Base-by-base conservation (phyloP, 352 stramenopile species). In the Globisporangium takayamanum region DNA sequence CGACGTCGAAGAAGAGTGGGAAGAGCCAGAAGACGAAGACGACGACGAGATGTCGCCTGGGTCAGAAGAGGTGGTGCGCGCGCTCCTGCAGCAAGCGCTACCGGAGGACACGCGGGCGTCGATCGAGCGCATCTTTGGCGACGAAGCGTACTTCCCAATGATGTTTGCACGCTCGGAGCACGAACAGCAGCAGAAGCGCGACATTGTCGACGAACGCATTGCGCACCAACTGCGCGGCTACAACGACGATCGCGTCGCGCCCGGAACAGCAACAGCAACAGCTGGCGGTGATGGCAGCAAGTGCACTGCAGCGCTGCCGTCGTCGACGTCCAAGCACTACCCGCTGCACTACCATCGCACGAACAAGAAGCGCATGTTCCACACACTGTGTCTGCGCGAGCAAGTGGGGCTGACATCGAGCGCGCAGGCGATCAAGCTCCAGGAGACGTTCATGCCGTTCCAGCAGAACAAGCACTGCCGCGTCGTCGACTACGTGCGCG, bases 401-500 rank as follows among this genome's bases (percentile, higher is more conserved):
- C 81, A 87, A 44, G 73, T 81, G 41, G 84, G 84, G 0, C 55
- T 56, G 46, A 87, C 74, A 57, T 81, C 77, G 22, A 85, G 78
- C 44, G 74, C 72, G 20, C 76, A 92, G 66, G 62, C 76, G 12
- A 73, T 92, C 45, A 78, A 84, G 50, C 61, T 92, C 36, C 80
- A 94, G 52, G 84, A 94, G 48, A 88, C 80, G 25, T 87, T 92
- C 53, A 74, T 94, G 68, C 84, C 80, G 30, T 90, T 92, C 51
- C 74, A 89, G 61, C 60, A 89, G 57, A 78, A 94, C 67, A 90
- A 89, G 57, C 70, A 89, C 25, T 90, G 79, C 56, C 67, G 74
- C 26, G 71, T 88, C 0, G 77, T 94, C 4, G 84, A 91, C 63
- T 73, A 80, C 25, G 71, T 89, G 47, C 68, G 68, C 37, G 78